Percentiles rank a stretch among this genome's conserved stretches.
phyloP scores from a whole-genome alignment of 2,329 filamentous ascomycete genomes.

The Alternaria gansuensis region DNA sequence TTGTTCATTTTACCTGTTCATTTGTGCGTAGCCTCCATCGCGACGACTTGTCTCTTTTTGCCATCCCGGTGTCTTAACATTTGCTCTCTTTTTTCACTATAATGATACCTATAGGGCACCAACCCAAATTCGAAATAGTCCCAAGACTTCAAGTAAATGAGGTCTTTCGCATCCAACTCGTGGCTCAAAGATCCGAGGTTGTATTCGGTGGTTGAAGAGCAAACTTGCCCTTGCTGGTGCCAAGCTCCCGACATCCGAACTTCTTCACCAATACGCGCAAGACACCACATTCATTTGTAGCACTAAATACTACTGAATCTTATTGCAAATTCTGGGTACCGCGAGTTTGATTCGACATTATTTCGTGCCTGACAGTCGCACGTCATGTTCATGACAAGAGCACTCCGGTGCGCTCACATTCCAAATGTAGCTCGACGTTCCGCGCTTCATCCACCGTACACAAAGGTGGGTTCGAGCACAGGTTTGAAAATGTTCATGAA shows the following conservation, averaged over 20 bases:
- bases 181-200: not conserved
- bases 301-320: not conserved
- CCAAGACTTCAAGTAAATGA: not conserved
- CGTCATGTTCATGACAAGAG: conserved; percentile 12
- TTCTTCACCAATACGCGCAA: not conserved
- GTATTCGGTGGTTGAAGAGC: not conserved
- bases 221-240: not conserved
- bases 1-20: conserved; percentile 23
- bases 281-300: not conserved
- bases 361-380: not conserved
- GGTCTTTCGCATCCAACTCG: not conserved
- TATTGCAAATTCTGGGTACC: not conserved
- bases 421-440: not conserved
- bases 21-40: too few species aligned
- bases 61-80: not conserved
- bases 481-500: not conserved
- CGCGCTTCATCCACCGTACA: not conserved
- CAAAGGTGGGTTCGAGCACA: not conserved
- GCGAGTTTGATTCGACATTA: not conserved
- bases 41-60: not conserved
- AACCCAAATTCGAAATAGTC: not conserved
- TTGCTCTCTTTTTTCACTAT: not conserved
- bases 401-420: not conserved
- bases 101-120: not conserved
- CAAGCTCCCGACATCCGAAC: not conserved